Evolutionary conservation across 208 protist species (phyloP).

Genomic region (Trypanosoma boissoni): DNA sequence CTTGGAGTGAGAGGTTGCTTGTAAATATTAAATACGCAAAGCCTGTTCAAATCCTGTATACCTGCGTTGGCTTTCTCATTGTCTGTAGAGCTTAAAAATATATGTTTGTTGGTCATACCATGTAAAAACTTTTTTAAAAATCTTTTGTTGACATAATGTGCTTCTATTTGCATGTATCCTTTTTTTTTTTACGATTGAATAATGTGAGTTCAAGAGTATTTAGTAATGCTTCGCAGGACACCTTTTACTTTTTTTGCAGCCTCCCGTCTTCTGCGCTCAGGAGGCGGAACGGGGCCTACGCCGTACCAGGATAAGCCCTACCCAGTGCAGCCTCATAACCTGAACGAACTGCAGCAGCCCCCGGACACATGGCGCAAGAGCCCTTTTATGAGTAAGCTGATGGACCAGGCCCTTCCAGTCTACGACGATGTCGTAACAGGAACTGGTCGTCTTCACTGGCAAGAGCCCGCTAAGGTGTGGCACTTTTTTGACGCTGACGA

Average conservation of each 20-base stretch:
- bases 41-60: no score
- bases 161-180: not conserved
- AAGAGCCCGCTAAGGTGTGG: slow-evolving; percentile 85
- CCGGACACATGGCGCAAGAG: slow-evolving; percentile 82
- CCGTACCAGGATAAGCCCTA: slow-evolving; percentile 85
- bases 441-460: slow-evolving; percentile 78
- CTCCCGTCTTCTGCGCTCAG: slow-evolving; percentile 57
- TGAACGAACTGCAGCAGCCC: slow-evolving; percentile 77
- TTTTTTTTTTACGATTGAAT: slow-evolving; percentile 13
- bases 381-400: slow-evolving; percentile 86
- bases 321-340: slow-evolving; percentile 77
- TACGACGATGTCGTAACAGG: slow-evolving; percentile 87
- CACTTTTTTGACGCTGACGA: slow-evolving; percentile 88
- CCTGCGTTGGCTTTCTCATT: no score
- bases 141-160: slow-evolving; percentile 12
- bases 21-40: no score
- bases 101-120: no score
- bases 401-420: slow-evolving; percentile 83
- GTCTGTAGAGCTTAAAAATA: no score
- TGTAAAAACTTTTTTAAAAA: no score
- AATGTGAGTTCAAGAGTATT: slow-evolving; percentile 10
- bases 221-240: slow-evolving; percentile 75
- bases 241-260: slow-evolving; percentile 58
- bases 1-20: no score
- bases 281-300: slow-evolving; percentile 48